phyloP scores from a whole-genome alignment of 441 rosid species.

The Mallotus japonicus region DNA sequence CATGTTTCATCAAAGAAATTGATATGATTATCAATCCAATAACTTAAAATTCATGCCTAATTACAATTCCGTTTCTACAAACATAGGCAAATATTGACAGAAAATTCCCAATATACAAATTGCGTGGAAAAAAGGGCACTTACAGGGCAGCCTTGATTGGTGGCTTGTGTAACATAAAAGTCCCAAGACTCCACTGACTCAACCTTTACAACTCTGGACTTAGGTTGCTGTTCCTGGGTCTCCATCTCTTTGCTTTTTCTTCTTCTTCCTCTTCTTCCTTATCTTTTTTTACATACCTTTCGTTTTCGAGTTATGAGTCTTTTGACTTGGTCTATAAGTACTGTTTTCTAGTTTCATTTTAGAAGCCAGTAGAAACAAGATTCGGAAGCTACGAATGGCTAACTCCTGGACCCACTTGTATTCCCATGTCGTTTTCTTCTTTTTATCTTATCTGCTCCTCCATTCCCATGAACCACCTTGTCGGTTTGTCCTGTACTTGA shows the following conservation, averaged over 20 bases:
- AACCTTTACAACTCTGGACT: constrained; percentile 54
- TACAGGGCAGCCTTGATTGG: constrained; percentile 55
- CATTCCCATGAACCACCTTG: too few relatives aligned
- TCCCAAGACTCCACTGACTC: constrained; percentile 70
- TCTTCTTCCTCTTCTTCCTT: not conserved
- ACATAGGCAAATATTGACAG: too few relatives aligned
- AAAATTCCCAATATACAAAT: not conserved
- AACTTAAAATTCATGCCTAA: too few relatives aligned
- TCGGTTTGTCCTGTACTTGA: too few relatives aligned
- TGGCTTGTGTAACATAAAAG: constrained; percentile 52
- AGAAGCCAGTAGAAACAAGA: not conserved
- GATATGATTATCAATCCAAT: too few relatives aligned
- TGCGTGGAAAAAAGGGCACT: constrained; percentile 13
- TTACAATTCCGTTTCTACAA: too few relatives aligned
- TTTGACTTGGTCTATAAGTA: too few relatives aligned
- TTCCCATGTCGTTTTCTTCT: not conserved
- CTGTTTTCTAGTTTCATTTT: not conserved
- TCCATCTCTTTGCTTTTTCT: constrained; percentile 38
- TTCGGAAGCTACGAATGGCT: not conserved
- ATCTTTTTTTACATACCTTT: too few relatives aligned
- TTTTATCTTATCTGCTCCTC: not conserved
- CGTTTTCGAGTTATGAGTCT: not conserved
- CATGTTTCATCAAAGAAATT: too few relatives aligned
- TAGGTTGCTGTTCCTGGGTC: constrained; percentile 43
- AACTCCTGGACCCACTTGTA: not conserved